Percentiles rank a stretch among this genome's conserved stretches.
phyloP scores from a whole-genome alignment of 2,329 filamentous ascomycete genomes.

The Colletotrichum sp. region DNA sequence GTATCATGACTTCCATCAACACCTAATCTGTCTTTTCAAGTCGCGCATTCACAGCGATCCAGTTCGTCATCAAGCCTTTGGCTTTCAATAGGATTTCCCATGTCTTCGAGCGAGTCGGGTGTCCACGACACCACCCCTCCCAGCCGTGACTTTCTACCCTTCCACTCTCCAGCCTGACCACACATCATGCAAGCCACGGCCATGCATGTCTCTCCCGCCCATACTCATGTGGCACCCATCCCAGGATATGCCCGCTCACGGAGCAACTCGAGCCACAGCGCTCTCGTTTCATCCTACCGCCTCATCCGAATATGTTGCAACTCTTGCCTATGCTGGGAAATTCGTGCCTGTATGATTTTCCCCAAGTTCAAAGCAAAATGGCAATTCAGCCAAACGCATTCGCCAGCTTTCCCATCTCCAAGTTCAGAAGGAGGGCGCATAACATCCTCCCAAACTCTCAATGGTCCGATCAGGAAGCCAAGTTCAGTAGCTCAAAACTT shows the following conservation, averaged over 20 bases:
- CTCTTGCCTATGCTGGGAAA: not conserved
- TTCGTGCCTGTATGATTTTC: not conserved
- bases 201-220: conserved; percentile 11
- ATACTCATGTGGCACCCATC: not conserved
- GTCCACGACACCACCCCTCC: not conserved
- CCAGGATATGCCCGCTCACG: not conserved
- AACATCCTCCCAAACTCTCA: not conserved
- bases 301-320: not conserved
- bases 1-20: not conserved
- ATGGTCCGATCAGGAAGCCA: not conserved
- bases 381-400: not conserved
- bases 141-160: not conserved
- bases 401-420: not conserved
- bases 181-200: conserved; percentile 9
- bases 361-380: not conserved
- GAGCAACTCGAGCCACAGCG: not conserved
- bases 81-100: not conserved
- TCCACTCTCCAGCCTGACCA: not conserved
- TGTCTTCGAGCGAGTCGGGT: not conserved
- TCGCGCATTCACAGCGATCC: not conserved
- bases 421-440: not conserved
- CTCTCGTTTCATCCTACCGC: not conserved
- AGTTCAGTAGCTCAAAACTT: not conserved
- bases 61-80: not conserved
- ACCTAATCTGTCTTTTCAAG: not conserved